Percentiles rank a stretch among this genome's conserved stretches.
These are phyloP conservation scores for Chrysoporthe deuterocubensis DNA, from an alignment of 2,329 filamentous ascomycete genomes.

Conservation along the genomic window DNA sequence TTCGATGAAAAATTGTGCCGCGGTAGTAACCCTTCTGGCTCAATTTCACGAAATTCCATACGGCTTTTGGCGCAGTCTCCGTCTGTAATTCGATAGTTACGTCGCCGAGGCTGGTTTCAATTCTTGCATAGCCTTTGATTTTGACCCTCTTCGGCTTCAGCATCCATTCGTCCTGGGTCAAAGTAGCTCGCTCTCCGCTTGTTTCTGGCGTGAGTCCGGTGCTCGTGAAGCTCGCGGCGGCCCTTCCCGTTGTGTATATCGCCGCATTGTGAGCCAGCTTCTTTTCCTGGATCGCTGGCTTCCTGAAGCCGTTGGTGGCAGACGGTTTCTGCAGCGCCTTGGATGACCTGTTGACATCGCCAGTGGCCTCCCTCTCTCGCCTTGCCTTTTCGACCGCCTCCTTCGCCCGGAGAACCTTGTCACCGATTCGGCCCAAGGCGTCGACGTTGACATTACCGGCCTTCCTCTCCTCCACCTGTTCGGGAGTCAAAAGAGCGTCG, in stretches of 20 bases:
- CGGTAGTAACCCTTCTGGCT: conserved; percentile 90
- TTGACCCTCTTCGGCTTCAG: conserved; percentile 88
- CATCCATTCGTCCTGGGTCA: conserved; percentile 97
- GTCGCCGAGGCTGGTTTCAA: conserved; percentile 83
- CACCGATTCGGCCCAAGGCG: conserved; percentile 75
- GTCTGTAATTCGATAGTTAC: conserved; percentile 88
- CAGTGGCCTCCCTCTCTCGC: conserved; percentile 67
- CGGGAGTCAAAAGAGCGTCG: conserved; percentile 67
- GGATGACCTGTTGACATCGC: conserved; percentile 59
- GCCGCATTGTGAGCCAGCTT: conserved; percentile 82
- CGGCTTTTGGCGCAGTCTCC: conserved; percentile 87
- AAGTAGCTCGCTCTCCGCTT: conserved; percentile 79
- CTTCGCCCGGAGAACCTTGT: conserved; percentile 88
- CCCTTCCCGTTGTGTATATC: conserved; percentile 84
- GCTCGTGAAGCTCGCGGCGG: conserved; percentile 92
- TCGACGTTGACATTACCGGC: conserved; percentile 75
- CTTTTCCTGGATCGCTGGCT: conserved; percentile 58
- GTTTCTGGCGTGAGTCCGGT: conserved; percentile 94
- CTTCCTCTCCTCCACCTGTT: conserved; percentile 70
- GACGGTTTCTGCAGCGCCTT: conserved; percentile 43
- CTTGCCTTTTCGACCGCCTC: conserved; percentile 92
- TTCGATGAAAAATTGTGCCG: conserved; percentile 84
- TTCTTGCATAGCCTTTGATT: conserved; percentile 86
- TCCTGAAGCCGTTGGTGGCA: conserved; percentile 38
- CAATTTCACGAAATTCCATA: conserved; percentile 94